Evolutionary conservation across 2,329 filamentous ascomycete species (phyloP), one percentile per base, ranked within the genome.

Genomic region (Claviceps arundinis): DNA sequence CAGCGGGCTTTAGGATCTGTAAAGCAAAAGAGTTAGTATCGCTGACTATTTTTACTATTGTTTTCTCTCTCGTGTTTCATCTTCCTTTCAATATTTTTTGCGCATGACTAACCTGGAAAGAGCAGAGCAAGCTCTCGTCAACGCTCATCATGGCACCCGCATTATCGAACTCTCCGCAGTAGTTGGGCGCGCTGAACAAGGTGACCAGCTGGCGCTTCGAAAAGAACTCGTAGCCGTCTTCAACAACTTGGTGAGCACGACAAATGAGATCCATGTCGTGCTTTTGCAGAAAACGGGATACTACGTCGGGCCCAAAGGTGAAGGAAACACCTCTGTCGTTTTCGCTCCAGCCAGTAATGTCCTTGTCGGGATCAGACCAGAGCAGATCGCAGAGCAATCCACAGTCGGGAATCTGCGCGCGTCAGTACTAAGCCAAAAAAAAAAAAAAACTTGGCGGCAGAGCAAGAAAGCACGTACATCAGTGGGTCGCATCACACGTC

Each of bases 101-200:
- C 16, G 13, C 7, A 22, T 11, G 4, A 68, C 74, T 52, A 61
- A 93, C 88, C 87, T 97, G 93, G 85, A 98, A 98, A 57, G 90
- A 96, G 78, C 93, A 98, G 65, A 98, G 78, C 71, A 98, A 74
- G 70, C 90, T 96, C 78, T 97, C 93, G 68, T 97, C 93, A 41
- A 98, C 93, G 67, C 90, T 96, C 93, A 98, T 97, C 91, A 98
- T 97, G 58, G 93, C 93, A 68, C 93, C 93, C 50, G 91, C 91
- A 66, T 98, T 98, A 77, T 98, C 93, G 67, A 98, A 98, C 74
- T 98, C 93, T 70, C 91, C 91, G 64, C 91, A 98, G 77, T 98
- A 98, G 75, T 98, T 98, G 60, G 93, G 93, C 50, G 93, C 93
- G 65, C 89, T 95, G 77, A 98, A 98, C 54, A 98, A 77, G 53